These are phyloP conservation scores for Escovopsis sp. DNA, from an alignment of 2,329 filamentous ascomycete genomes.

Conservation along the genomic window DNA sequence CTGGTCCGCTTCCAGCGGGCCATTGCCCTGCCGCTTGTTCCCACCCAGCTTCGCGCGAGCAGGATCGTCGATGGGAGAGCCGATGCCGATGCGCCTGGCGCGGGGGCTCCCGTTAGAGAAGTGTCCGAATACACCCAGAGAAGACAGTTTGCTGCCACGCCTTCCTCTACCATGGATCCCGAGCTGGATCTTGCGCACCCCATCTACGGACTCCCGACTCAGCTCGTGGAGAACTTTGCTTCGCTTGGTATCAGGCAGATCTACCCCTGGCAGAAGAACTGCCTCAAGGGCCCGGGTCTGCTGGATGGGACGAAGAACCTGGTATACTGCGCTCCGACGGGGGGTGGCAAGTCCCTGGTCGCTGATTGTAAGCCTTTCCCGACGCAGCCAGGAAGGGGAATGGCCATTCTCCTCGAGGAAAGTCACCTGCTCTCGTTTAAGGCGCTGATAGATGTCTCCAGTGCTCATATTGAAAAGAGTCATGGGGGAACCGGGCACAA, in stretches of 20 bases:
- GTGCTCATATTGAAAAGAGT: conserved; percentile 60
- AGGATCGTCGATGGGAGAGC: conserved; percentile 24
- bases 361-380: conserved; percentile 33
- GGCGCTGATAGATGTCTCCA: conserved; percentile 11
- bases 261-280: conserved; percentile 68
- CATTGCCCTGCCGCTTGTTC: conserved; percentile 16
- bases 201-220: conserved; percentile 44
- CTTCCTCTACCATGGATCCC: conserved; percentile 35
- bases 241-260: conserved; percentile 55
- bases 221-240: conserved; percentile 49
- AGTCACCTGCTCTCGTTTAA: neutral
- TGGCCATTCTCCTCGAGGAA: too few relatives aligned
- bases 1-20: conserved; percentile 20
- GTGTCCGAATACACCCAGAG: conserved; percentile 44
- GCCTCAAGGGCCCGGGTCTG: conserved; percentile 51
- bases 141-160: conserved; percentile 35
- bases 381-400: too few relatives aligned
- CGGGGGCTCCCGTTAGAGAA: conserved; percentile 2
- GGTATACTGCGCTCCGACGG: conserved; percentile 68
- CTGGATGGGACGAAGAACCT: conserved; percentile 52
- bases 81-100: conserved; percentile 7
- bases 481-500: conserved; percentile 46
- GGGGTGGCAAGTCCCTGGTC: conserved; percentile 64
- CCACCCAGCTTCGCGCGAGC: conserved; percentile 25
- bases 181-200: conserved; percentile 47